phyloP scores from a whole-genome alignment of 371 early-diverging fungal species.

The Mortierella sp. region DNA sequence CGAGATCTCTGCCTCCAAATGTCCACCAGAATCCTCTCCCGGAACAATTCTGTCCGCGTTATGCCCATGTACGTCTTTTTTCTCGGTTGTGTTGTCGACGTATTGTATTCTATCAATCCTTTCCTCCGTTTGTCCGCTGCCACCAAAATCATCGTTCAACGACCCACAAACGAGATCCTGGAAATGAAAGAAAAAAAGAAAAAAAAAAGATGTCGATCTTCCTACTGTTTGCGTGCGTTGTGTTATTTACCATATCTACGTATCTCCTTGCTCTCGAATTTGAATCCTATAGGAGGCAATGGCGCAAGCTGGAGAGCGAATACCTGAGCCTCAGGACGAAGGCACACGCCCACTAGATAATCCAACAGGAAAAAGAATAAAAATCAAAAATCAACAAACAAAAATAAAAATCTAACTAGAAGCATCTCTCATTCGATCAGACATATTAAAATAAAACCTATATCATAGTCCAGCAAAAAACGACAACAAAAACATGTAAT shows the following conservation, averaged over 20 bases:
- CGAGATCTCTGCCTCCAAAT: slow-evolving; percentile 33
- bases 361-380: background rate
- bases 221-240: no score
- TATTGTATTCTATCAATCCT: background rate
- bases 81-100: background rate
- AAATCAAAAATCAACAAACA: background rate
- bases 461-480: background rate
- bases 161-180: background rate
- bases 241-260: background rate
- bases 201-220: background rate
- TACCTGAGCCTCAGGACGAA: slow-evolving; percentile 42
- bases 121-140: background rate
- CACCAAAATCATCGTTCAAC: background rate
- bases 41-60: slow-evolving; percentile 53
- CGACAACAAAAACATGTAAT: no score
- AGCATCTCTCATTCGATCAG: background rate
- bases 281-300: slow-evolving; percentile 38
- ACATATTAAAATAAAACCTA: background rate
- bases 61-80: slow-evolving; percentile 51
- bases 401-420: background rate
- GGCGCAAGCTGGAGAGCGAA: slow-evolving; percentile 54
- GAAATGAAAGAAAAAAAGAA: background rate
- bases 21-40: slow-evolving; percentile 42
- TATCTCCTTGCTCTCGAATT: background rate
- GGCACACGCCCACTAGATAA: slow-evolving; percentile 3